Percentiles rank a stretch among this genome's conserved stretches.
These are phyloP conservation scores for Saturnispora saitoi DNA, from an alignment of 805 yeast genomes.

Conservation along the genomic window DNA sequence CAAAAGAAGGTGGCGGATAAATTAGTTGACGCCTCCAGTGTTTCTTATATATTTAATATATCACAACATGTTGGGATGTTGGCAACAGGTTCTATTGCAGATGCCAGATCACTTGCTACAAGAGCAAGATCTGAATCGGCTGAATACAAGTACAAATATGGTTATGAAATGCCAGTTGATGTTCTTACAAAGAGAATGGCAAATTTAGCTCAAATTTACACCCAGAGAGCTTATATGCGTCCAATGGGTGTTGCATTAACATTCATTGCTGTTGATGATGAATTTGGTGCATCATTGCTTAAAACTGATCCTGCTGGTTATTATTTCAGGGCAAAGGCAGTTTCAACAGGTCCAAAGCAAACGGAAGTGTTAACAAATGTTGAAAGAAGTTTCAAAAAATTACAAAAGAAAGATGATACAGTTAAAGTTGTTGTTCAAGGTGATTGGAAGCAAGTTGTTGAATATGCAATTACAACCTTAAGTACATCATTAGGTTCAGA, in stretches of 20 bases:
- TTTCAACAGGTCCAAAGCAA: slow-evolving; percentile 94
- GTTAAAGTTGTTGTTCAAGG: slow-evolving; percentile 50
- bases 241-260: slow-evolving; percentile 94
- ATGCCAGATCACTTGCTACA: slow-evolving; percentile 81
- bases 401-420: slow-evolving; percentile 21
- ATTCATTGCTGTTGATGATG: slow-evolving; percentile 81
- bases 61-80: slow-evolving; percentile 80
- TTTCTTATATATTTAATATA: slow-evolving; percentile 76
- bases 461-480: slow-evolving; percentile 78
- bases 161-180: slow-evolving; percentile 95
- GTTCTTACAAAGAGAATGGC: slow-evolving; percentile 92
- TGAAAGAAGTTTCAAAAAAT: slow-evolving; percentile 81
- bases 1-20: slow-evolving; percentile 97
- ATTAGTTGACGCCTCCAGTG: slow-evolving; percentile 78
- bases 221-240: slow-evolving; percentile 98
- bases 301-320: slow-evolving; percentile 98
- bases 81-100: slow-evolving; percentile 93
- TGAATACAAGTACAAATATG: slow-evolving; percentile 88
- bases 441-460: slow-evolving; percentile 83
- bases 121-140: slow-evolving; percentile 95
- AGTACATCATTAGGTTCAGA: slow-evolving; percentile 86
- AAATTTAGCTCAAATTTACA: slow-evolving; percentile 86
- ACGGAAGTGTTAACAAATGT: slow-evolving; percentile 87
- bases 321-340: slow-evolving; percentile 82
- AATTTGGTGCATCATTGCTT: slow-evolving; percentile 78